These are phyloP conservation scores for Elaeagnus macrophylla DNA, from an alignment of 306 rosid genomes.

Conservation along the genomic window DNA sequence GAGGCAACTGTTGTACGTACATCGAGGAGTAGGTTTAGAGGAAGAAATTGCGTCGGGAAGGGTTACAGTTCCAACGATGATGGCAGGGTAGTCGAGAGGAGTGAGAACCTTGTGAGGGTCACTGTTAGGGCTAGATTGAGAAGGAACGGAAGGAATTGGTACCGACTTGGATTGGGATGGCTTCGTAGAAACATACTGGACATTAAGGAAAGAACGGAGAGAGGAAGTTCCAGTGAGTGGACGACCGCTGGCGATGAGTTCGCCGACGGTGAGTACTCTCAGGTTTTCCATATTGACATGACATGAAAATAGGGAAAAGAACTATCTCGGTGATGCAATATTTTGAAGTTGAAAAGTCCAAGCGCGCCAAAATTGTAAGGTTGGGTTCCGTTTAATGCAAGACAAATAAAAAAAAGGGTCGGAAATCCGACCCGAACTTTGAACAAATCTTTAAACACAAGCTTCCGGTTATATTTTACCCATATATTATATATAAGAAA, in stretches of 20 bases:
- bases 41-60: conserved; percentile 28
- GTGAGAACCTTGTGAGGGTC: conserved; percentile 29
- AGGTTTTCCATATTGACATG: conserved; percentile 25
- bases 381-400: too few relatives aligned
- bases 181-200: conserved; percentile 12
- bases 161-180: background rate
- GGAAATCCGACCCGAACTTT: too few relatives aligned
- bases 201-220: conserved; percentile 10
- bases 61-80: conserved; percentile 47
- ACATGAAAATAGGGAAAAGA: background rate
- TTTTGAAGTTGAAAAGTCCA: too few relatives aligned
- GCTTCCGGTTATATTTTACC: too few relatives aligned
- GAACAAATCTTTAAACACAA: too few relatives aligned
- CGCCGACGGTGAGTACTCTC: conserved; percentile 23
- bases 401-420: too few relatives aligned
- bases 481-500: too few relatives aligned
- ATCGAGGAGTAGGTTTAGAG: conserved; percentile 14
- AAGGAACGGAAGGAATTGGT: background rate
- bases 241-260: conserved; percentile 33
- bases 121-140: conserved; percentile 17
- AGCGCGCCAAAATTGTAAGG: too few relatives aligned
- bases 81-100: conserved; percentile 31
- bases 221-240: conserved; percentile 48
- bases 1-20: conserved; percentile 50
- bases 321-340: too few relatives aligned